Evolutionary conservation across 2,329 filamentous ascomycete species (phyloP).

Genomic region (Davidsoniella eucalypti): DNA sequence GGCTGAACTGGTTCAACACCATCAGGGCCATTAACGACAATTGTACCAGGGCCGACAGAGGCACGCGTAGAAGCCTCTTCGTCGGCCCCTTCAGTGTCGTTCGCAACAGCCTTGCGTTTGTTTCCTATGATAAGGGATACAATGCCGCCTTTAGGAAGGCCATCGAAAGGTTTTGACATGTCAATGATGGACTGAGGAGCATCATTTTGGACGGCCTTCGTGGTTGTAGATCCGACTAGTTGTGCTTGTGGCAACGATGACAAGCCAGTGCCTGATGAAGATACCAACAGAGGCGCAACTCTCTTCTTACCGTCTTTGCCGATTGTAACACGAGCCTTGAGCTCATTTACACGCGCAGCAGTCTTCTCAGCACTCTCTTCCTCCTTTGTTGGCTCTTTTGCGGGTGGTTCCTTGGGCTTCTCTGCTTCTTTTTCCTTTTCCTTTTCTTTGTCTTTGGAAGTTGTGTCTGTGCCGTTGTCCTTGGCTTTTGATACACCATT

Average conservation of each 20-base stretch:
- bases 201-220: constrained; percentile 47
- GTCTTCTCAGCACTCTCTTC: constrained; percentile 37
- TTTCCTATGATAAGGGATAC: constrained; percentile 78
- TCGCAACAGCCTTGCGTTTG: constrained; percentile 62
- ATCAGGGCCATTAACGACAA: constrained; percentile 60
- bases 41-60: constrained; percentile 52
- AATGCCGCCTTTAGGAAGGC: constrained; percentile 76
- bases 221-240: constrained; percentile 59
- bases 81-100: constrained; percentile 60
- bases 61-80: constrained; percentile 35
- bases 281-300: constrained; percentile 80
- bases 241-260: constrained; percentile 82
- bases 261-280: constrained; percentile 70
- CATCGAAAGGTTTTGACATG: constrained; percentile 84
- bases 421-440: constrained; percentile 19
- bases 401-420: constrained; percentile 16
- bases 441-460: constrained; percentile 19
- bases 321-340: constrained; percentile 86
- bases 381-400: constrained; percentile 17
- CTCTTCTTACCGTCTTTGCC: constrained; percentile 96
- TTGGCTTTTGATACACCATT: constrained; percentile 25
- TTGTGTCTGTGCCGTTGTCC: constrained; percentile 17
- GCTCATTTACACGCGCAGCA: constrained; percentile 35
- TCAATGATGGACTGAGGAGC: constrained; percentile 71
- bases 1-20: constrained; percentile 61